A percentile compares a stretch with the other conserved stretches of the same genome.
Conservation (phyloP, 2,329 filamentous ascomycete species). For the Bipolaris oryzae region DNA sequence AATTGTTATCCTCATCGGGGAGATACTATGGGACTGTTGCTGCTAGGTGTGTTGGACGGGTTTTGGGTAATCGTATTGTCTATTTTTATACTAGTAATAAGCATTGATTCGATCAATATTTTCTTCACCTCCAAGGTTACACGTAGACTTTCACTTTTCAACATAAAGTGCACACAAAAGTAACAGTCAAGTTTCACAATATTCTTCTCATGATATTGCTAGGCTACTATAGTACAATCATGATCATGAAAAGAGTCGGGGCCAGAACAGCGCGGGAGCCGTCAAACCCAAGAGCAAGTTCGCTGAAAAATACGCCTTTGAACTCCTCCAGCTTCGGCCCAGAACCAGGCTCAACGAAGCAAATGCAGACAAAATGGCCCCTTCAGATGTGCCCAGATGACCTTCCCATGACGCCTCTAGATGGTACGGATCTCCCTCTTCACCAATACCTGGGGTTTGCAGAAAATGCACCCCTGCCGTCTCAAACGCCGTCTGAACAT, state of each 20-base stretch:
- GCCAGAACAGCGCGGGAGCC: neutral
- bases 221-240: constrained; percentile 19
- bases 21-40: constrained; percentile 50
- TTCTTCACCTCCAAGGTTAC: too few relatives aligned
- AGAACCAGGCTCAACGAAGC: constrained; percentile 10
- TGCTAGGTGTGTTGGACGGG: constrained; percentile 44
- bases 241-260: constrained; percentile 13
- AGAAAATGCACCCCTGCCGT: neutral
- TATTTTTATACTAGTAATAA: too few relatives aligned
- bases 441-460: neutral
- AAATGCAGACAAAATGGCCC: constrained; percentile 15
- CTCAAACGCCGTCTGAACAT: constrained; percentile 5
- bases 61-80: too few relatives aligned
- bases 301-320: constrained; percentile 1
- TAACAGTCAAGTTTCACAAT: neutral
- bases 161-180: neutral
- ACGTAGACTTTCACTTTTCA: neutral
- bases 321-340: constrained; percentile 22
- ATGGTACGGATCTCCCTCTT: constrained; percentile 6
- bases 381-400: neutral
- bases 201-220: constrained; percentile 8
- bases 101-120: too few relatives aligned
- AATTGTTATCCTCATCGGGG: constrained; percentile 49
- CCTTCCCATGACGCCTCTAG: neutral
- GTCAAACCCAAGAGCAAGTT: neutral